Base-by-base conservation (phyloP, 1,284 basidiomycete genomes). In the Cystobasidium pallidum region DNA sequence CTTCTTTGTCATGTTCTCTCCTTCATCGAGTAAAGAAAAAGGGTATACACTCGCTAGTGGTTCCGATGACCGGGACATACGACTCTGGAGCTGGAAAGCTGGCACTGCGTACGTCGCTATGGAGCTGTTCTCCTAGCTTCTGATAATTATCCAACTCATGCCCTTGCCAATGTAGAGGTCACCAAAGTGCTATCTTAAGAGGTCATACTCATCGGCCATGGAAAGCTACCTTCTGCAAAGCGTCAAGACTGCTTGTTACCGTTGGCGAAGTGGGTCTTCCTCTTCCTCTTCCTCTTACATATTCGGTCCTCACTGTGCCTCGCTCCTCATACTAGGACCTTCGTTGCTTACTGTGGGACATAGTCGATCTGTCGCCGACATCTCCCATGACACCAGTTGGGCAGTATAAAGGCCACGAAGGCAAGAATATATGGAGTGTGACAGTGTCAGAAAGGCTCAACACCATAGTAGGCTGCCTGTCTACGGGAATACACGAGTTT, bases 181-280 rank as follows among this genome's bases (percentile, higher is more conserved):
- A 21, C 26, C 26, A 36, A 15, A 39, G 41, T 17, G 17, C 43
- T 15, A 41, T 54, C 11, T 36, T 64, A 4, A 21, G 34, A 21
- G 68, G 68, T 6, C 68, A 71, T 30, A 63, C 68, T 0, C 68
- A 71, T 57, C 58, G 68, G 21, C 68, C 68, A 2, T 71, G 68
- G 68, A 58, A 59, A 54, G 68, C 59, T 63, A 41, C 36, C 34
- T 71, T 59, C 28, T 41, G n/a, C 34, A 26, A 54, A 19, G 39
- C 19, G 28, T 26, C 24, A 7, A 30, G 64, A 3, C 1, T 41
- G 11, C 59, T 71, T n/a, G 49, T 64, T n/a, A 71, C 68, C 15
- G 68, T 64, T 43, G 68, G 68, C 30, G 68, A 71, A 34, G 68
- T 71, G 52, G 32, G 49, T 39, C 10, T 19, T n/a, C n/a, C 51